phyloP scores from a whole-genome alignment of 805 yeast species.

The Scheffersomyces lignosus region DNA sequence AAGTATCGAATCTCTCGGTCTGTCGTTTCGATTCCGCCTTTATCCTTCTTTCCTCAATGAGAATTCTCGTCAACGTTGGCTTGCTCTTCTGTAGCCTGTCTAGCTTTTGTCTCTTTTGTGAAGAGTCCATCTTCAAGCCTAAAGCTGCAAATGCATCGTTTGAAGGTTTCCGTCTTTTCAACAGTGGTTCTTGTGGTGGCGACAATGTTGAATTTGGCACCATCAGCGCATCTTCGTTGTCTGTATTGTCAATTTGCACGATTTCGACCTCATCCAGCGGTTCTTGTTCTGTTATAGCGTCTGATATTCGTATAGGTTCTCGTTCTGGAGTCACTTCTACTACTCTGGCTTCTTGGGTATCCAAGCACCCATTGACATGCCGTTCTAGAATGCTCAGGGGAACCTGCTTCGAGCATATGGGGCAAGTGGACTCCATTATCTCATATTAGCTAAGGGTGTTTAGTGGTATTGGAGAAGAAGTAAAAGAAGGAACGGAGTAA shows the following conservation, averaged over 20 bases:
- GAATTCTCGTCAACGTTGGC: constrained; percentile 33
- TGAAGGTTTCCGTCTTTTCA: constrained; percentile 6
- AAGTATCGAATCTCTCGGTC: background rate
- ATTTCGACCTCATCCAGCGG: constrained; percentile 2
- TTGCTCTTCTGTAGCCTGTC: constrained; percentile 19
- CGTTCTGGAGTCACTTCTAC: constrained; percentile 6
- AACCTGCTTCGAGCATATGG: constrained; percentile 32
- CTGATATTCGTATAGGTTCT: background rate
- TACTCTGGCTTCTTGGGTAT: constrained; percentile 20
- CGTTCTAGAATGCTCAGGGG: constrained; percentile 28
- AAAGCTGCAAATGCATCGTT: constrained; percentile 31
- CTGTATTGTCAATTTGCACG: constrained; percentile 1
- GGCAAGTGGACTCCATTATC: constrained; percentile 26
- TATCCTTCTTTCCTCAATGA: constrained; percentile 34
- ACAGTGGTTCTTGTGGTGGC: too few species aligned
- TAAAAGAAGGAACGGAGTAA: too few species aligned
- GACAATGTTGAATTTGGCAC: too few species aligned
- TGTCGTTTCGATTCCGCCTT: constrained; percentile 4
- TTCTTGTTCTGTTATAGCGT: too few species aligned
- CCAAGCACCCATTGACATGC: constrained; percentile 43
- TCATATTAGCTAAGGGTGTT: too few species aligned
- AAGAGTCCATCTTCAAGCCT: constrained; percentile 32
- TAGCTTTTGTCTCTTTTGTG: constrained; percentile 14
- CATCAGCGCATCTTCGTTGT: too few species aligned
- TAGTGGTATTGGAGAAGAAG: too few species aligned